Conservation (phyloP, 805 yeast genomes). For the Candida anglica region DNA sequence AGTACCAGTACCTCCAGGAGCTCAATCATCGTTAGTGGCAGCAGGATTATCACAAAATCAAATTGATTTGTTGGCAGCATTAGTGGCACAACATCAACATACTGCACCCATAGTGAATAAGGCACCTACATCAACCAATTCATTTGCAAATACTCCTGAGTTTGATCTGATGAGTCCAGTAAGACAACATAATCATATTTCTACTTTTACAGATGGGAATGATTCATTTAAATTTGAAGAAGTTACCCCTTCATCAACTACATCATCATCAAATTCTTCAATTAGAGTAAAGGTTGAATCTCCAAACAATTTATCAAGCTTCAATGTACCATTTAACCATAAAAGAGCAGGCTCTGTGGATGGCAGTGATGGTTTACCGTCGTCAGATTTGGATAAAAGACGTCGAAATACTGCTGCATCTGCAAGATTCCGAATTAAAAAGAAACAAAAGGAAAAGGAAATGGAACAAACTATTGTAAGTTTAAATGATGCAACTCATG, state of each 20-base stretch:
- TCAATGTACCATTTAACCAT: background rate
- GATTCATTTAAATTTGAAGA: no score
- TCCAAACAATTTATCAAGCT: conserved; percentile 2
- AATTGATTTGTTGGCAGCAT: conserved; percentile 67
- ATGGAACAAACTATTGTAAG: conserved; percentile 47
- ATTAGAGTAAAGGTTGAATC: conserved; percentile 2
- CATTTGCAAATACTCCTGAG: background rate
- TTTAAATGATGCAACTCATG: conserved; percentile 42
- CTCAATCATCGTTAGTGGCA: conserved; percentile 54
- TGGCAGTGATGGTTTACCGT: conserved; percentile 1
- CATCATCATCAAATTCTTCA: conserved; percentile 6
- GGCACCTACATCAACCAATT: background rate
- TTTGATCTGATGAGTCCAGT: conserved; percentile 2
- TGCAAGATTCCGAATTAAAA: conserved; percentile 61
- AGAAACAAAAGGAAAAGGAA: conserved; percentile 55
- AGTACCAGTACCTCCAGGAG: conserved; percentile 71
- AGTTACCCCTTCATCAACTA: conserved; percentile 4
- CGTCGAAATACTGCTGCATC: conserved; percentile 62
- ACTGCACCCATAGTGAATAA: conserved; percentile 1
- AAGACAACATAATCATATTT: conserved; percentile 10
- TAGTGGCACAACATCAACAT: conserved; percentile 66
- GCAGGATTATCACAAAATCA: conserved; percentile 69
- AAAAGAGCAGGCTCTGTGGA: conserved; percentile 1
- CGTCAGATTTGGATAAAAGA: conserved; percentile 43
- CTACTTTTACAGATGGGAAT: conserved; percentile 2